phyloP scores from a whole-genome alignment of 805 yeast genomes.

The Schizosaccharomyces octosporus region DNA sequence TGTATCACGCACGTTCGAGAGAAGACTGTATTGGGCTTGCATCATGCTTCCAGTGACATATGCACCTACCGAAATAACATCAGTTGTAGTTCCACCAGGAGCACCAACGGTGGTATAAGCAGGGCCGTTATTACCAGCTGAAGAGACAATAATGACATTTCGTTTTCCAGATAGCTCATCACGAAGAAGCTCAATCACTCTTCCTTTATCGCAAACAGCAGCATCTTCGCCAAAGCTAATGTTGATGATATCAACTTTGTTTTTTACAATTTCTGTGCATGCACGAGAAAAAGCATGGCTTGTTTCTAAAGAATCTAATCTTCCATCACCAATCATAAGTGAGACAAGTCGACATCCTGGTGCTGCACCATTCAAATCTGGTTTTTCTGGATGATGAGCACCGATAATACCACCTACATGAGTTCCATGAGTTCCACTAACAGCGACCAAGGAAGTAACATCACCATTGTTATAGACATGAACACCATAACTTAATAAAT shows the following conservation, averaged over 20 bases:
- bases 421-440: conserved; percentile 3
- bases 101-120: conserved; percentile 2
- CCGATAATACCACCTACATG: conserved; percentile 3
- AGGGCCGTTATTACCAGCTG: conserved; percentile 3
- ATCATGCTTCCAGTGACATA: not conserved
- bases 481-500: not conserved
- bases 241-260: not conserved
- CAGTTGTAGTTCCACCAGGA: conserved; percentile 1
- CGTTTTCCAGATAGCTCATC: not conserved
- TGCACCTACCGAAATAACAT: conserved; percentile 1
- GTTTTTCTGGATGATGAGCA: not conserved
- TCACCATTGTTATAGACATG: conserved; percentile 1
- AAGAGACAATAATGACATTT: not conserved
- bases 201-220: not conserved
- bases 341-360: conserved; percentile 2
- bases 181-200: not conserved
- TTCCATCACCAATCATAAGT: conserved; percentile 1
- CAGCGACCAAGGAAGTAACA: not conserved
- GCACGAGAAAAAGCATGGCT: conserved; percentile 1
- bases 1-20: not conserved
- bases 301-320: conserved; percentile 1
- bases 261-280: not conserved
- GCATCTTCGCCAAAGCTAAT: conserved; percentile 2
- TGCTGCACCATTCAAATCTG: conserved; percentile 1
- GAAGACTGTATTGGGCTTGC: conserved; percentile 1